phyloP scores from a whole-genome alignment of 176 grass and related monocot genomes.

The Juncus effusus region DNA sequence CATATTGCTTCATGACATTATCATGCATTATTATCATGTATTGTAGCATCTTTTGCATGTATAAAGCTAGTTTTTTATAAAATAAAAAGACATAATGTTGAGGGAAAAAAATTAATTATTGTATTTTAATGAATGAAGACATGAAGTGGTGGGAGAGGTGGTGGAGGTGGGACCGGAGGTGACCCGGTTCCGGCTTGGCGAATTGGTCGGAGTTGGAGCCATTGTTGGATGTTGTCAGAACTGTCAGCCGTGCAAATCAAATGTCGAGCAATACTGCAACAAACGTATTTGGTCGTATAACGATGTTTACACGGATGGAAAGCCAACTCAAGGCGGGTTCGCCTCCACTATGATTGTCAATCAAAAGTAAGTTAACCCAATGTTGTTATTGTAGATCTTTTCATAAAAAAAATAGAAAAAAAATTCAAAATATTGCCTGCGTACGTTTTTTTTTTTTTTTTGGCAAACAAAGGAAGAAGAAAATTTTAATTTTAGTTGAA shows the following conservation, averaged over 20 bases:
- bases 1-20: too few relatives aligned
- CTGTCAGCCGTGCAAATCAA: conserved; percentile 73
- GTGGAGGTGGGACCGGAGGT: conserved; percentile 67
- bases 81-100: too few relatives aligned
- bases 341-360: conserved; percentile 83
- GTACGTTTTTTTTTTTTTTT: too few relatives aligned
- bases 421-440: too few relatives aligned
- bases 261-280: conserved; percentile 91
- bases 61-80: too few relatives aligned
- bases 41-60: too few relatives aligned
- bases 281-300: conserved; percentile 96
- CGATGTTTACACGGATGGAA: conserved; percentile 83
- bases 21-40: too few relatives aligned
- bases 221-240: conserved; percentile 76
- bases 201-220: conserved; percentile 61
- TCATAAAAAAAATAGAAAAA: background rate
- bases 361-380: conserved; percentile 63
- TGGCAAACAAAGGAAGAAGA: too few relatives aligned
- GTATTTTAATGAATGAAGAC: conserved; percentile 32
- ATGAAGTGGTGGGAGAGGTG: conserved; percentile 94
- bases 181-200: conserved; percentile 40
- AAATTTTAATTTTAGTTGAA: too few relatives aligned
- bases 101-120: background rate
- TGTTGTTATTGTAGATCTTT: background rate
- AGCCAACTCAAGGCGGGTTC: conserved; percentile 79